A percentile compares a stretch with the other conserved stretches of the same genome.
These are phyloP conservation scores for Pelargonium nanum DNA, from an alignment of 345 rosid genomes.

Conservation along the genomic window DNA sequence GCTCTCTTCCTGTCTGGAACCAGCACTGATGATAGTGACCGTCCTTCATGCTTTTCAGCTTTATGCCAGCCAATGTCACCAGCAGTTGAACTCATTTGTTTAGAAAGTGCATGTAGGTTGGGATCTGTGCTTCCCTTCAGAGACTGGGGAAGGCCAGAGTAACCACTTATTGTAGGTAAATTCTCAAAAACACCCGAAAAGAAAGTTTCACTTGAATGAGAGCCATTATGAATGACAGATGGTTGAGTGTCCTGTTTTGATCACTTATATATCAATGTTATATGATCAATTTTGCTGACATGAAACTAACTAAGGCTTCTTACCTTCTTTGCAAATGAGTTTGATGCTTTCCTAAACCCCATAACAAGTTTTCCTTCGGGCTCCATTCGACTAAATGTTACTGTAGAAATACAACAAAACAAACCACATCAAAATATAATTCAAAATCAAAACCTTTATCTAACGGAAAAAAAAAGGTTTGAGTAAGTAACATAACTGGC, in stretches of 20 bases:
- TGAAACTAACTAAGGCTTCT: conserved; percentile 13
- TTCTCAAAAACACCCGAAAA: conserved; percentile 57
- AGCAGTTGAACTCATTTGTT: conserved; percentile 48
- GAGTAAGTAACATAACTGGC: not conserved
- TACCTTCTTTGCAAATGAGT: conserved; percentile 66
- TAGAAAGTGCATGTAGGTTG: conserved; percentile 53
- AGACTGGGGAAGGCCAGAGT: conserved; percentile 65
- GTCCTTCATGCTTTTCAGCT: conserved; percentile 60
- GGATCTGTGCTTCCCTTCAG: conserved; percentile 73
- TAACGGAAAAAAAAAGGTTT: not conserved
- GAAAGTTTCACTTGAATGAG: conserved; percentile 51
- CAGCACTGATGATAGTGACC: conserved; percentile 45
- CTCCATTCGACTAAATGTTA: conserved; percentile 94
- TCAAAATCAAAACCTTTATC: too few species aligned
- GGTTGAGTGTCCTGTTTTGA: conserved; percentile 45
- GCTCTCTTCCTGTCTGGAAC: conserved; percentile 65
- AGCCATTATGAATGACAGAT: conserved; percentile 39
- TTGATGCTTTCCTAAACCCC: conserved; percentile 95
- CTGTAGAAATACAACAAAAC: conserved; percentile 29
- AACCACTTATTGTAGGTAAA: conserved; percentile 51
- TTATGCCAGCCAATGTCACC: conserved; percentile 68
- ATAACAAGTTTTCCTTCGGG: conserved; percentile 97
- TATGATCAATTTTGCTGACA: conserved; percentile 13
- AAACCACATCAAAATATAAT: not conserved
- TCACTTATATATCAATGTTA: conserved; percentile 18